phyloP scores from a whole-genome alignment of 2,329 filamentous ascomycete genomes.

The Pestalotiopsis sp. region DNA sequence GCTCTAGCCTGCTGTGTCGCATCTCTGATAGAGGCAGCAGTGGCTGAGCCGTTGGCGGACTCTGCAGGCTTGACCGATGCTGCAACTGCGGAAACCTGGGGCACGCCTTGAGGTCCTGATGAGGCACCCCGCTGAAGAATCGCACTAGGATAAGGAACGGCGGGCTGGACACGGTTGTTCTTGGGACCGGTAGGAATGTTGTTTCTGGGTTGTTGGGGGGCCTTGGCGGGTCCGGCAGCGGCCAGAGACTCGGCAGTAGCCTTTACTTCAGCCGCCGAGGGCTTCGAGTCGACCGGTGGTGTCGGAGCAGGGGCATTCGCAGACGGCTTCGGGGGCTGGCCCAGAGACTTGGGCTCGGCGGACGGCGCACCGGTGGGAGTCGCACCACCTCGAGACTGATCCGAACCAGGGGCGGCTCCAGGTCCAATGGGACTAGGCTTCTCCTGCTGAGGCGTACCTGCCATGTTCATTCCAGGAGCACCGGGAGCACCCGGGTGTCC shows the following conservation, averaged over 20 bases:
- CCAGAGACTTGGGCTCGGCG: slow-evolving; percentile 55
- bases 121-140: slow-evolving; percentile 29
- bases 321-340: slow-evolving; percentile 48
- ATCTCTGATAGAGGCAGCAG: slow-evolving; percentile 56
- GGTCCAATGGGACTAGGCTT: slow-evolving; percentile 57
- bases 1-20: slow-evolving; percentile 76
- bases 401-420: slow-evolving; percentile 46
- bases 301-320: slow-evolving; percentile 55
- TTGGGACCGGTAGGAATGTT: slow-evolving; percentile 50
- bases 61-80: slow-evolving; percentile 40
- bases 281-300: slow-evolving; percentile 70
- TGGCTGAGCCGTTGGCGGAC: slow-evolving; percentile 35
- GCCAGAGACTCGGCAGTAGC: slow-evolving; percentile 56
- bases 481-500: slow-evolving; percentile 33
- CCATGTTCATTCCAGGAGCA: slow-evolving; percentile 32
- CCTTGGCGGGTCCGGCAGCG: slow-evolving; percentile 36
- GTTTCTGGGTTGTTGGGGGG: slow-evolving; percentile 36
- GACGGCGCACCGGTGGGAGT: slow-evolving; percentile 50
- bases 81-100: slow-evolving; percentile 30
- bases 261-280: slow-evolving; percentile 55
- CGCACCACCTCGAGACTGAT: slow-evolving; percentile 48
- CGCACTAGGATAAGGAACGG: slow-evolving; percentile 62
- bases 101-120: slow-evolving; percentile 19
- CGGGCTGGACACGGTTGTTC: slow-evolving; percentile 62
- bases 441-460: slow-evolving; percentile 38